Evolutionary conservation across 257 asterid species (phyloP).

Genomic region (Perilla frutescens): DNA sequence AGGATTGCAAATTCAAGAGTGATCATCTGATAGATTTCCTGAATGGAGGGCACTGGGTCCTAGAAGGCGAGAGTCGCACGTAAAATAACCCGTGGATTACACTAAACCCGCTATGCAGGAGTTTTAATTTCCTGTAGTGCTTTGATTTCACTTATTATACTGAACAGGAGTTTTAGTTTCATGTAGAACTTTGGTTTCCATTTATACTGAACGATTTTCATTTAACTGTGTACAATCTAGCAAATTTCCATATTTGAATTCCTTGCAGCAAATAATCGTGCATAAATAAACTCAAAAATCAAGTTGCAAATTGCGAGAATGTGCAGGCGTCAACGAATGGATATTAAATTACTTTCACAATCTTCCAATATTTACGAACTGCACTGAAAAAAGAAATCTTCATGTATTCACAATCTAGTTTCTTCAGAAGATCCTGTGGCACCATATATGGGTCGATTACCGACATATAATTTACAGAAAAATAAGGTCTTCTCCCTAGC

Average conservation of each 20-base stretch:
- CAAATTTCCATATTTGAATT: no score
- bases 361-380: neutral
- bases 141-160: neutral
- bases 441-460: neutral
- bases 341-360: neutral
- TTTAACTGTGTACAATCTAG: no score
- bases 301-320: no score
- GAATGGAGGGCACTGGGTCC: no score
- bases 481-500: neutral
- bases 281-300: no score
- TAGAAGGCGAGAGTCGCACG: slow-evolving; percentile 24
- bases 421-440: neutral
- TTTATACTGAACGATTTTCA: neutral
- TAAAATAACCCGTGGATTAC: neutral
- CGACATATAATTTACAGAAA: neutral
- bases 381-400: neutral
- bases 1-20: slow-evolving; percentile 70
- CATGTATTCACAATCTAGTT: neutral
- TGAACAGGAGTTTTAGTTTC: neutral
- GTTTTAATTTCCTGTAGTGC: slow-evolving; percentile 7
- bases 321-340: neutral
- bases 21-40: slow-evolving; percentile 23
- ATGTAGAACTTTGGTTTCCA: slow-evolving; percentile 9
- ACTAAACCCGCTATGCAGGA: neutral
- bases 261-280: no score